Conservation (phyloP, 2,329 filamentous ascomycete genomes). For the Penicillium sp. region DNA sequence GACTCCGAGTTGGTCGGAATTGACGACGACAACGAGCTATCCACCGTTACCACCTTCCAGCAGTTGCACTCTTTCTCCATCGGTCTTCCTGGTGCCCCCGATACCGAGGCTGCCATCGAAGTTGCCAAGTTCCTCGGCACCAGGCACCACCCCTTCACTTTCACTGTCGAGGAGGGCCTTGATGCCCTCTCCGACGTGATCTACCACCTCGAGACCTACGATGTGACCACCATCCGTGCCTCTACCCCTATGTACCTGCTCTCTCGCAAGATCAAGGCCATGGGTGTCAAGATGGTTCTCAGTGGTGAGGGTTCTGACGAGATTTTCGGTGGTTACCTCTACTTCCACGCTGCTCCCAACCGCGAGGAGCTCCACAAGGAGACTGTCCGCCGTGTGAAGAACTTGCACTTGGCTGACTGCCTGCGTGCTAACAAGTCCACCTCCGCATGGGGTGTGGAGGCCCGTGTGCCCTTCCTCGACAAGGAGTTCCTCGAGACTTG, state of each 20-base stretch:
- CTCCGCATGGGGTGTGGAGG: constrained; percentile 95
- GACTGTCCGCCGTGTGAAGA: constrained; percentile 90
- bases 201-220: constrained; percentile 94
- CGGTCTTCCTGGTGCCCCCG: constrained; percentile 85
- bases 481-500: constrained; percentile 90
- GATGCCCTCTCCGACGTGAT: constrained; percentile 97
- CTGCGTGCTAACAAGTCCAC: constrained; percentile 99
- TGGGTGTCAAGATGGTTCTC: constrained; percentile 99
- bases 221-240: constrained; percentile 96
- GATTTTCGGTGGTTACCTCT: constrained; percentile 97
- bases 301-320: constrained; percentile 96
- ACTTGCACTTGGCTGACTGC: constrained; percentile 94
- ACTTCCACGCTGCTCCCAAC: constrained; percentile 93
- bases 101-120: constrained; percentile 85
- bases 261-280: constrained; percentile 97
- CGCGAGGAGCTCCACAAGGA: constrained; percentile 93
- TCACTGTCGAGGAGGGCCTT: constrained; percentile 94
- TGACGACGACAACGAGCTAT: constrained; percentile 84
- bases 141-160: constrained; percentile 96
- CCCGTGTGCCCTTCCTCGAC: constrained; percentile 95
- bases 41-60: constrained; percentile 83
- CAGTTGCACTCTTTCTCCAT: constrained; percentile 99
- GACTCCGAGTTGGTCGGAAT: constrained; percentile 76
- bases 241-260: constrained; percentile 98
- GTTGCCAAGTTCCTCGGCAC: constrained; percentile 96